Percentiles rank a stretch among this genome's conserved stretches.
phyloP scores from a whole-genome alignment of 2,329 filamentous ascomycete species.

The Exophiala sp. region DNA sequence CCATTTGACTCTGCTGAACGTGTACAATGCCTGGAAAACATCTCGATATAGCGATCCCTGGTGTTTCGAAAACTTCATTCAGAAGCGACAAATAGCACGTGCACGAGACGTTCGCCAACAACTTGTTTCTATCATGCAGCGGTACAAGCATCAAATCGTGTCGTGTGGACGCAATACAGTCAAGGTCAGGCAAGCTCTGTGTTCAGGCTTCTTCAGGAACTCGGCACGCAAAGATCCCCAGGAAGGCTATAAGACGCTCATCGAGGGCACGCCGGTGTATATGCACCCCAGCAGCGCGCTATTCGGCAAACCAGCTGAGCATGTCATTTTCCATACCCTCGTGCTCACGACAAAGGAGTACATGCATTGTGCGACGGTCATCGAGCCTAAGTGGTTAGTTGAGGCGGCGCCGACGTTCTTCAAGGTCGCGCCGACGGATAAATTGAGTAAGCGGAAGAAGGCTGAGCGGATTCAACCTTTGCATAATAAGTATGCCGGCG shows the following conservation, averaged over 20 bases:
- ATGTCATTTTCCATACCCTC: constrained; percentile 79
- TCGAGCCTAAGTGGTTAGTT: constrained; percentile 91
- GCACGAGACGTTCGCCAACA: constrained; percentile 92
- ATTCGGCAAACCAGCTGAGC: constrained; percentile 93
- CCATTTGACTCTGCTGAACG: constrained; percentile 90
- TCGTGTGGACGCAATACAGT: constrained; percentile 85
- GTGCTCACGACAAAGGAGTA: constrained; percentile 74
- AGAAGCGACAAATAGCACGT: constrained; percentile 81
- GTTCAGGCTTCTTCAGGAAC: constrained; percentile 93
- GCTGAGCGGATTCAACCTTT: constrained; percentile 92
- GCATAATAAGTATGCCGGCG: constrained; percentile 85
- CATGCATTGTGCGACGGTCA: constrained; percentile 90
- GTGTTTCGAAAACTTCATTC: constrained; percentile 98
- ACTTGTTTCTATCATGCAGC: constrained; percentile 87
- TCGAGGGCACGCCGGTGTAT: constrained; percentile 91
- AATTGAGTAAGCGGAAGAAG: constrained; percentile 84
- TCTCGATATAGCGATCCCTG: constrained; percentile 78
- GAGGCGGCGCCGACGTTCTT: constrained; percentile 98
- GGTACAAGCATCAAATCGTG: constrained; percentile 76
- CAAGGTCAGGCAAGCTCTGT: constrained; percentile 83
- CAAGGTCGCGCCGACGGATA: constrained; percentile 87
- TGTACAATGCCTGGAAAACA: constrained; percentile 95
- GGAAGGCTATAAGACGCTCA: constrained; percentile 96
- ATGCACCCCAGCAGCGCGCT: constrained; percentile 87
- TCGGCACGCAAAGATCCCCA: constrained; percentile 90